These are phyloP conservation scores for Pochonia chlamydosporia DNA, from an alignment of 2,329 filamentous ascomycete species.

Conservation along the genomic window DNA sequence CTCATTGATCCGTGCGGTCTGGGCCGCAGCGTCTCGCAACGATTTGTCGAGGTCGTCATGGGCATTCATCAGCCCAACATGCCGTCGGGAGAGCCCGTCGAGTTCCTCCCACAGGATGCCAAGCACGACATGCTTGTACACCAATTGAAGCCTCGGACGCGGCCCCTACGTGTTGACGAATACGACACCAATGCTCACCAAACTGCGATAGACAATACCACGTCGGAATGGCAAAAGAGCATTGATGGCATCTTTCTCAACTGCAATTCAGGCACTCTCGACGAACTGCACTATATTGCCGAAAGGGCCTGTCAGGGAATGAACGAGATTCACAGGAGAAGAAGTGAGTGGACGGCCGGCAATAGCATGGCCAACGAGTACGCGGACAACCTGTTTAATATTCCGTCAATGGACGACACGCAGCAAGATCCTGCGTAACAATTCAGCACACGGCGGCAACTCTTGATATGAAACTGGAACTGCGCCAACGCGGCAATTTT, in stretches of 20 bases:
- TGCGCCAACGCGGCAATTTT: neutral
- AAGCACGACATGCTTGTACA: constrained; percentile 18
- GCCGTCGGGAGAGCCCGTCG: constrained; percentile 25
- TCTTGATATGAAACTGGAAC: neutral
- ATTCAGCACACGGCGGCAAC: no score
- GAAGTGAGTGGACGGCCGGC: constrained; percentile 23
- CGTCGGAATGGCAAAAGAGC: constrained; percentile 35
- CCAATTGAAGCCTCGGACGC: constrained; percentile 19
- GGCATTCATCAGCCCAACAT: constrained; percentile 32
- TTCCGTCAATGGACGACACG: constrained; percentile 8
- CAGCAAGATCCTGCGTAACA: no score
- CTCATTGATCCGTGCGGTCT: constrained; percentile 35
- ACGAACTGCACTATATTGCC: constrained; percentile 37
- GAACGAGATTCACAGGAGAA: constrained; percentile 33
- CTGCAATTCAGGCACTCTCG: constrained; percentile 36
- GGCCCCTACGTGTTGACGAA: constrained; percentile 22
- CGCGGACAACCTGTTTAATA: constrained; percentile 20
- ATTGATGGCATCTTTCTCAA: constrained; percentile 40
- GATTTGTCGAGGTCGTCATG: constrained; percentile 39
- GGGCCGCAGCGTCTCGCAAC: constrained; percentile 34
- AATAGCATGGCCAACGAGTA: constrained; percentile 25
- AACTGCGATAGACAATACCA: constrained; percentile 31
- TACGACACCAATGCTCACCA: constrained; percentile 32
- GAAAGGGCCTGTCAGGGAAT: constrained; percentile 38
- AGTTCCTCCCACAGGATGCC: constrained; percentile 25